Base-by-base conservation (phyloP, 768 basidiomycete species). In the Hydnomerulius pinastri region DNA sequence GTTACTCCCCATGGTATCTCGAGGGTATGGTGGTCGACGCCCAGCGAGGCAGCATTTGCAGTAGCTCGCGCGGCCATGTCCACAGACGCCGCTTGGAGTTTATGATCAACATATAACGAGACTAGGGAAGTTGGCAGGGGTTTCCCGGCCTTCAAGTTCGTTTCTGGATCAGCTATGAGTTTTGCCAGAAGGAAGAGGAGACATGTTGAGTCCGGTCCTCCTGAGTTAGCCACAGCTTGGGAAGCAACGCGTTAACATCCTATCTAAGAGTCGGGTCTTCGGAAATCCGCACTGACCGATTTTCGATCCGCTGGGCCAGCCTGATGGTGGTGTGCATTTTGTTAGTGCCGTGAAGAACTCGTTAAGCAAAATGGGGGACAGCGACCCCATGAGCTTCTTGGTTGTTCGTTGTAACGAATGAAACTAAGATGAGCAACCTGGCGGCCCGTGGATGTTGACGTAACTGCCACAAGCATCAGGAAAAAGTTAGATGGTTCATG, bases 121-220 rank as follows among this genome's bases (percentile, higher is more conserved):
- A 83, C 50, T 4, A 83, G 53, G 12, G 59, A 60, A 2, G 48
- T 37, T 6, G 70, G 66, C 36, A 55, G 30, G n/a, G 52, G 29
- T 49, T 53, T 48, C 9, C 23, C 46, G 29, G 36, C 41, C 10
- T 53, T 36, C 12, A 65, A 64, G 20, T 30, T 52, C 38, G 44
- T 51, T 53, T 24, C 25, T 17, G 23, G 35, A n/a, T 52, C 41
- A 25, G 43, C 53, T 32, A 84, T 56, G 23, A 78, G 65, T 21
- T 73, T 71, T 32, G 80, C 61, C 30, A 92, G 69, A 12, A 92
- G 78, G 59, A 82, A 90, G 13, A 92, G 73, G 5, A 93, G 73
- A 63, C 87, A 89, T 0, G 85, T 82, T 3, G 91, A 93, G 65
- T 93, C 91, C 9, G 90, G 81, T 2, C 91, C 91, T 6, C 87